Base-by-base conservation (phyloP, 805 yeast genomes). In the Kodamaea laetipori region DNA sequence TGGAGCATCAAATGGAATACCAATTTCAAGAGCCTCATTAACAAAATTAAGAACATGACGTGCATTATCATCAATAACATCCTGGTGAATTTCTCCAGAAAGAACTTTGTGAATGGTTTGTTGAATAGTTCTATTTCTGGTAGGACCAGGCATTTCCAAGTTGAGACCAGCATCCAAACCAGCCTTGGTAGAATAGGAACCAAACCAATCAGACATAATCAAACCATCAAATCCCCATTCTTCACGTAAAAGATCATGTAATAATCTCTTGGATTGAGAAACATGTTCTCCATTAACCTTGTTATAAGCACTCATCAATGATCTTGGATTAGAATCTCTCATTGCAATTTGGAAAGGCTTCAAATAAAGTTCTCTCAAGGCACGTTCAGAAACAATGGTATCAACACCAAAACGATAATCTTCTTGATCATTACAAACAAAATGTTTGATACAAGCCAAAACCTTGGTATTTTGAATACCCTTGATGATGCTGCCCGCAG, bases 91-190 rank as follows among this genome's bases (percentile, higher is more conserved):
- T 48, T 74, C 77, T 46, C 66, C 67, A 41, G 67, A 56, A 41
- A 47, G 49, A 16, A 78, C 63, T 32, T 73, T 71, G 52, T 74
- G 79, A 6, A 64, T 47, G 13, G 78, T 60, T 9, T 68, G 60
- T 18, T 58, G 60, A 1, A 61, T 60, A 50, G 73, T 63, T 64
- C 81, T 58, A 58, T 70, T 71, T 36, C 73, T 60, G 3, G 80
- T 64, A n/a, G 80, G 78, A 30, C 86, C 87, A 1, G 87, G 87
- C 84, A 80, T 79, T 58, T 82, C 87, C 52, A 82, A 63, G 55
- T 80, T 82, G 44, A 82, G 63, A 5, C 86, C 86, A 30, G 78
- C 77, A 33, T 72, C 68, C 35, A 81, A 56, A n/a, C 82, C 53
- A 31, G 67, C 73, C 33, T 64, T 66, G 27, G 64, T 62, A 11